Conservation (phyloP, 129 eudicot genomes). For the Pulicaria dysenterica region DNA sequence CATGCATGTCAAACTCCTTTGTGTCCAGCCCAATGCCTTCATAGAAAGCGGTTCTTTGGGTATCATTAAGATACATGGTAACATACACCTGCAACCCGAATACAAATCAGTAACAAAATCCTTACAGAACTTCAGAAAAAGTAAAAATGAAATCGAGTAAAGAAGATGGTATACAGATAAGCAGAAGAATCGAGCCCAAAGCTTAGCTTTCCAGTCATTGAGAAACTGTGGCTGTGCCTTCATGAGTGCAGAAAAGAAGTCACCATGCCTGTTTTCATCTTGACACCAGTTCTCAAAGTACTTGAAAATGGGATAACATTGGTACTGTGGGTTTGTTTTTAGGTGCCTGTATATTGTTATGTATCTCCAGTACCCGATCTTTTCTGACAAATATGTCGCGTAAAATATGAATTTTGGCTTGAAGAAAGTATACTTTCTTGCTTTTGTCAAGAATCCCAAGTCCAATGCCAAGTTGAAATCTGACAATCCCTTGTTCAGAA, state of each 20-base stretch:
- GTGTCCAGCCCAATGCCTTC: conserved; percentile 97
- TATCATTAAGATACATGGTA: conserved; percentile 96
- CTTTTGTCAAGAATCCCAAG: conserved; percentile 96
- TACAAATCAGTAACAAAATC: not conserved
- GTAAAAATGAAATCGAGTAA: not conserved
- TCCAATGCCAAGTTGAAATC: conserved; percentile 96
- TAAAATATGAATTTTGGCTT: conserved; percentile 98
- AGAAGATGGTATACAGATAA: conserved; percentile 62
- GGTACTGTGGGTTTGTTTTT: conserved; percentile 87
- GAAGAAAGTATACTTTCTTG: conserved; percentile 95
- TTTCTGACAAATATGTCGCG: conserved; percentile 94
- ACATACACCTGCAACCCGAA: conserved; percentile 75
- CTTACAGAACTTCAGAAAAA: not conserved
- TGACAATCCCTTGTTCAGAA: conserved; percentile 94
- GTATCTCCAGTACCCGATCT: conserved; percentile 99
- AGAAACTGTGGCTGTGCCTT: conserved; percentile 99
- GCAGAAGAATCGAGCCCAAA: conserved; percentile 98
- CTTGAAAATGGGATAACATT: conserved; percentile 88
- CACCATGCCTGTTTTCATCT: conserved; percentile 97
- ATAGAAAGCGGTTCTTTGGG: conserved; percentile 92
- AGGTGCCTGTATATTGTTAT: conserved; percentile 95
- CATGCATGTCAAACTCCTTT: conserved; percentile 97
- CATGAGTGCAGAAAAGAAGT: conserved; percentile 95
- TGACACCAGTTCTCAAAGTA: conserved; percentile 99
- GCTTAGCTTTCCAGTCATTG: conserved; percentile 97